Evolutionary conservation across 108 stramenopile species (phyloP), one percentile per base, ranked within the genome.

Genomic region (Nannochloropsis salina): DNA sequence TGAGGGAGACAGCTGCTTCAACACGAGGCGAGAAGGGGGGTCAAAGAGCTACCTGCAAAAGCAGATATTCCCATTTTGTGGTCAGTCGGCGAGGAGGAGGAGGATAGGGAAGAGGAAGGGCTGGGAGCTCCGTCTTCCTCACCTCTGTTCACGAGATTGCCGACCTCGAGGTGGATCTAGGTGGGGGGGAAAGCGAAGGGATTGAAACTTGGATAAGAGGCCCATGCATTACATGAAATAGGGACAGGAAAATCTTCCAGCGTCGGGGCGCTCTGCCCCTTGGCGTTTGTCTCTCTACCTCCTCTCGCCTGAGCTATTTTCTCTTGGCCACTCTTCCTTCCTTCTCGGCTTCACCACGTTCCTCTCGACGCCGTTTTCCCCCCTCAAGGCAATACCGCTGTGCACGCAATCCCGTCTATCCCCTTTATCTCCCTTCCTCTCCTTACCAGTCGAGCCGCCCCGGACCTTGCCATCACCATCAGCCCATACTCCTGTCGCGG

Each of bases 361-460:
- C 31, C 31, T 31, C 31, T 31, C 31, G 31, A 31, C 31, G 31
- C 31, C 31, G 31, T 31, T 31, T 31, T 31, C 31, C 31, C 31
- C 31, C 31, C 31, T 31, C 31, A 31, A 31, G 31, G 31, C 31
- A 31, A 31, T 31, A 31, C 31, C 31, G 31, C 31, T 31, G 31
- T 31, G 31, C 31, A 31, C 31, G 31, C 31, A 31, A 31, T 31
- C 31, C 31, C 31, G 1, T 1, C 31, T 31, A 31, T 31, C 31
- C 61, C 61, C 2, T 74, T 3, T 2, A 15, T 74, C 61, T 2
- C 61, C n/a, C 61, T n/a, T n/a, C n/a, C 61, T n/a, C 61, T 74
- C n/a, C 61, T n/a, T n/a, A 74, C 61, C 61, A 74, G 61, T n/a
- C 61, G 61, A n/a, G 61, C 61, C 61, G 61, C 61, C 20, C 61